phyloP scores from a whole-genome alignment of 164 flowering plant species.

The Annona cherimola region DNA sequence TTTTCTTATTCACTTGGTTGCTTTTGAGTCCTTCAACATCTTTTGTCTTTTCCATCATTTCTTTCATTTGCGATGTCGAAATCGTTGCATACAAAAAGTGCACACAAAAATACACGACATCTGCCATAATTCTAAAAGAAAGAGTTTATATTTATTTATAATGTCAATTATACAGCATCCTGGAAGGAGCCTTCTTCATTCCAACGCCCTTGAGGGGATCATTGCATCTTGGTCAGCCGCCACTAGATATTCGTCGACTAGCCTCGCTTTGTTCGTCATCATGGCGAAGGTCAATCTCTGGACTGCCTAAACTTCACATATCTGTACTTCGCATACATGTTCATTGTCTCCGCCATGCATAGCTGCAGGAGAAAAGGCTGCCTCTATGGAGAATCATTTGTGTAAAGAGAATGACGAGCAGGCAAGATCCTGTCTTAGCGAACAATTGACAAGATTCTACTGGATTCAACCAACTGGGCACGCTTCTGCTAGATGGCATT shows the following conservation, averaged over 20 bases:
- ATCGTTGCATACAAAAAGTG: no score
- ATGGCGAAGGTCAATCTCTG: constrained; percentile 43
- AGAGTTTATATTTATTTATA: no score
- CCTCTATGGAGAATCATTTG: no score
- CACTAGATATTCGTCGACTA: constrained; percentile 28
- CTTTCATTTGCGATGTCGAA: no score
- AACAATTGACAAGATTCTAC: constrained; percentile 1
- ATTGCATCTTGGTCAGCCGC: constrained; percentile 29
- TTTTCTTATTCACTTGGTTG: no score
- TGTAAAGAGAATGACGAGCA: no score
- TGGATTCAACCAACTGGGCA: constrained; percentile 9
- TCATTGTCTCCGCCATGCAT: constrained; percentile 37
- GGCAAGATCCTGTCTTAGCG: constrained; percentile 6
- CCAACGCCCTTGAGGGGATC: constrained; percentile 61
- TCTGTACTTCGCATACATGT: constrained; percentile 53
- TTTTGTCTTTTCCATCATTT: no score
- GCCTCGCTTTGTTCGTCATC: constrained; percentile 42
- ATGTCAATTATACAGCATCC: constrained; percentile 24
- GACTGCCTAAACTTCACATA: constrained; percentile 50
- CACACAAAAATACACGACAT: no score
- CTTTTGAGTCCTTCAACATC: no score
- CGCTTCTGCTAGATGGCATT: constrained; percentile 22
- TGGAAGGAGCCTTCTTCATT: constrained; percentile 72
- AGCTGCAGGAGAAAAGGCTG: constrained; percentile 11
- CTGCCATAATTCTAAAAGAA: no score